A percentile compares a stretch with the other conserved stretches of the same genome.
Conservation (phyloP, 768 basidiomycete genomes). For the Cytidiella melzeri region DNA sequence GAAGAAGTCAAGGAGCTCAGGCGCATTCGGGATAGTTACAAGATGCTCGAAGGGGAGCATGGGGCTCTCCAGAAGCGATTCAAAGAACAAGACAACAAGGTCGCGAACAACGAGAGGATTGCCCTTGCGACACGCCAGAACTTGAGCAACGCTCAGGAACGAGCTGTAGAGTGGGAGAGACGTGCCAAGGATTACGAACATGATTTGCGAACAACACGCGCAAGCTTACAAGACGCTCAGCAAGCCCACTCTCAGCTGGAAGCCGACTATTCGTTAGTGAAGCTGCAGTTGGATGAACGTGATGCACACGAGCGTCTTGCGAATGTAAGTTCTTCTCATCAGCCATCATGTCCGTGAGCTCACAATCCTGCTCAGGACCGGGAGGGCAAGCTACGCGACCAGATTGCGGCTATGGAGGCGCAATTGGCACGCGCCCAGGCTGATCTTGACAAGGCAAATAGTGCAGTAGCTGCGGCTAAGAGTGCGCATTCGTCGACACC, state of each 20-base stretch:
- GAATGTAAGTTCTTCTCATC: slow-evolving; percentile 40
- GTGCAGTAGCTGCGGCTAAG: slow-evolving; percentile 20
- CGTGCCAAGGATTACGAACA: slow-evolving; percentile 66
- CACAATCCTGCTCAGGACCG: slow-evolving; percentile 45
- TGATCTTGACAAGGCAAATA: slow-evolving; percentile 49
- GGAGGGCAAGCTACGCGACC: slow-evolving; percentile 62
- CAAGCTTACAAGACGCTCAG: slow-evolving; percentile 62
- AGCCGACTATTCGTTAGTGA: slow-evolving; percentile 60
- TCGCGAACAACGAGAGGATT: slow-evolving; percentile 54
- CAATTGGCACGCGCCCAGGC: slow-evolving; percentile 51
- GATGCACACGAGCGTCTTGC: slow-evolving; percentile 63
- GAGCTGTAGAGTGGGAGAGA: slow-evolving; percentile 76
- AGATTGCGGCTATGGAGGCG: slow-evolving; percentile 55
- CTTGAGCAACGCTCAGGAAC: slow-evolving; percentile 69
- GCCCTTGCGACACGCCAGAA: slow-evolving; percentile 53
- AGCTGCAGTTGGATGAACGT: slow-evolving; percentile 68
- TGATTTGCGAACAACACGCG: slow-evolving; percentile 52
- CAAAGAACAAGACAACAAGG: slow-evolving; percentile 65
- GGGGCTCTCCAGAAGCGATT: slow-evolving; percentile 60
- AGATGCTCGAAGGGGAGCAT: slow-evolving; percentile 62
- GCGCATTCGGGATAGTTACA: slow-evolving; percentile 49
- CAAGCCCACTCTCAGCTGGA: slow-evolving; percentile 61
- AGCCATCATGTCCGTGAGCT: not conserved
- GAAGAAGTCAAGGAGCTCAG: slow-evolving; percentile 71
- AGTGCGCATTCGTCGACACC: slow-evolving; percentile 24